Percentiles rank a stretch among this genome's conserved stretches.
These are phyloP conservation scores for Coemansia sp. DNA, from an alignment of 192 early-diverging fungal genomes.

Conservation along the genomic window DNA sequence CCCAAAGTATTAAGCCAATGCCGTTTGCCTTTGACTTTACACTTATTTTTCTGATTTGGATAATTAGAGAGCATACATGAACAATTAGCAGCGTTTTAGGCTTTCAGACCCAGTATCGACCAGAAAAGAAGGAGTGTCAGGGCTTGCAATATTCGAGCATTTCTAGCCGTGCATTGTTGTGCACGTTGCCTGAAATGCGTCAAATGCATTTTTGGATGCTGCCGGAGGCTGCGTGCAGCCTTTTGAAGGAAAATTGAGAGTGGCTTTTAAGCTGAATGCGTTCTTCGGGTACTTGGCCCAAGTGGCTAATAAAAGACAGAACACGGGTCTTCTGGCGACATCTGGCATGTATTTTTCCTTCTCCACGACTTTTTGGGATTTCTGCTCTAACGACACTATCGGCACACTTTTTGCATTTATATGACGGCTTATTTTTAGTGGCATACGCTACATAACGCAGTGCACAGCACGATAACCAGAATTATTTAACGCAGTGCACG, in stretches of 20 bases:
- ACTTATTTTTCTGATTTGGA: conserved; percentile 1
- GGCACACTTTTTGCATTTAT: not conserved
- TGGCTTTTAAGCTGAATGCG: not conserved
- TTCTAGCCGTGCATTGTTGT: not conserved
- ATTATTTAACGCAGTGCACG: not conserved
- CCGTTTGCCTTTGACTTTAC: not conserved
- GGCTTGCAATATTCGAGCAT: not conserved
- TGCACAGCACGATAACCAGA: not conserved
- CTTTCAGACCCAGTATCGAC: not conserved
- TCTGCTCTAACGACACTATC: not conserved
- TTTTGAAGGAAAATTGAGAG: not conserved
- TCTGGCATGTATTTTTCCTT: not conserved
- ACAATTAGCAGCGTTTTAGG: not conserved
- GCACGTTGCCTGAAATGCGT: not conserved
- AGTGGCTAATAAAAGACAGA: not conserved
- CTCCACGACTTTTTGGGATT: not conserved
- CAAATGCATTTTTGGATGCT: not conserved
- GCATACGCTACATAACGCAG: not conserved
- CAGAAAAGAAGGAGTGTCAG: not conserved
- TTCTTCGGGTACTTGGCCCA: not conserved
- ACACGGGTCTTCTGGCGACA: not conserved
- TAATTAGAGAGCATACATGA: not conserved
- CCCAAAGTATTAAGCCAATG: not conserved
- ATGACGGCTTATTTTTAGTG: not conserved
- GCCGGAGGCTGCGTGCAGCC: not conserved